Evolutionary conservation across 768 basidiomycete genomes (phyloP), one percentile per base, ranked within the genome.

Genomic region (Termitomyces sp.): DNA sequence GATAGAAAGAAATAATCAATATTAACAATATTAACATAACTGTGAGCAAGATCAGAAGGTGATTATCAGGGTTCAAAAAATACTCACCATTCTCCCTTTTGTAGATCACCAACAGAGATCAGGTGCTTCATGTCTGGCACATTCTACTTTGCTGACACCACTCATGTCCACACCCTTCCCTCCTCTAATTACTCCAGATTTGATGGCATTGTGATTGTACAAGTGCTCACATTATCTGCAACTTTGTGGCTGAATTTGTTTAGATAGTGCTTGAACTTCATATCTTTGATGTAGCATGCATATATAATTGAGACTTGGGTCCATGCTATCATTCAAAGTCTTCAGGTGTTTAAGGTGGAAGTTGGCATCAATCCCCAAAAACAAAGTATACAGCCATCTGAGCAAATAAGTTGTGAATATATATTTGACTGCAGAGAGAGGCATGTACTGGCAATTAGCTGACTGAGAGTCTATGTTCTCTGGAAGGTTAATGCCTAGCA

Each of bases 1-100:
- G 64, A 68, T 1, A 67, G 33, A 18, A 69, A 62, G 14, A 71
- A 59, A 43, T 64, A 70, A 47, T 72, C 69, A 68, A 66, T 66
- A 37, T 64, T 62, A 8, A 55, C 69, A 68, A 66, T 66, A 37
- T 64, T 62, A 8, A 55, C 37, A 53, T 65, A 65, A 6, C 64
- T 65, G 36, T 37, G 2, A 5, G 0, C 0, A 43, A 33, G 12
- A 32, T 26, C 0, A 53, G 12, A 16, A 16, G 5, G 26, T 13
- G 0, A 10, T 13, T n/a, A n/a, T 27, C 1, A 44, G n/a, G 8
- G 16, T 2, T 13, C 0, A 3, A 6, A 24, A 10, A 16, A 54
- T 45, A 3, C 51, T 34, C 2, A 55, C 54, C 18, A 2, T 47
- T 55, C 54, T 4, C 54, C 44, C 24, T 55, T 55, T 5, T 54